Conservation (phyloP, 306 rosid species). For the Erythrophleum fordii region DNA sequence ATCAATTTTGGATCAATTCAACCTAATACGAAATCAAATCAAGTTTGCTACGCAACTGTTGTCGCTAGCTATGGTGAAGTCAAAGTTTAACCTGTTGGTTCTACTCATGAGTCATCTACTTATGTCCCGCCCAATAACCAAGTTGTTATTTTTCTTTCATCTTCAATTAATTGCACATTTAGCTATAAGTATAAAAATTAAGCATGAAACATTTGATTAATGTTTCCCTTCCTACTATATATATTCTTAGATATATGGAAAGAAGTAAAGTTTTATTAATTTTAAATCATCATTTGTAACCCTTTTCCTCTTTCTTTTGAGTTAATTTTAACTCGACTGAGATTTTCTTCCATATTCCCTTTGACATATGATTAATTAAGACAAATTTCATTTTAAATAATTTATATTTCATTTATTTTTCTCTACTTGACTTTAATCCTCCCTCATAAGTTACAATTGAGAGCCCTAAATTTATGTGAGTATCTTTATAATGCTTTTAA, state of each 20-base stretch:
- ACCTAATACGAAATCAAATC: background rate
- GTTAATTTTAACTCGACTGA: background rate
- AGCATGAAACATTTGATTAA: background rate
- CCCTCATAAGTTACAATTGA: too few species aligned
- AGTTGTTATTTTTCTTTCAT: constrained; percentile 2
- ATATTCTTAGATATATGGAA: background rate
- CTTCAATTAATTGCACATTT: background rate
- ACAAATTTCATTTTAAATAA: background rate
- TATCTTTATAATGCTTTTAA: background rate
- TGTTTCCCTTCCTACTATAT: background rate
- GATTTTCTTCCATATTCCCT: background rate
- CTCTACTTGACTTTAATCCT: background rate
- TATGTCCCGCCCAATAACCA: background rate
- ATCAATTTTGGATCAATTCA: background rate
- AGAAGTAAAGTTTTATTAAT: background rate
- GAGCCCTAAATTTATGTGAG: background rate
- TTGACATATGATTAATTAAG: background rate
- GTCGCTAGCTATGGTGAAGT: too few species aligned
- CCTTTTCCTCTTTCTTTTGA: background rate
- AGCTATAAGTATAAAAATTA: background rate
- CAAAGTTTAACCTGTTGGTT: background rate
- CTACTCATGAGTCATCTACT: background rate
- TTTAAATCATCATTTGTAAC: background rate
- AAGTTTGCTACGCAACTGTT: background rate
- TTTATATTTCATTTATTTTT: background rate